A percentile compares a stretch with the other conserved stretches of the same genome.
phyloP scores from a whole-genome alignment of 1,284 basidiomycete species.

The Coniferiporia weirii region DNA sequence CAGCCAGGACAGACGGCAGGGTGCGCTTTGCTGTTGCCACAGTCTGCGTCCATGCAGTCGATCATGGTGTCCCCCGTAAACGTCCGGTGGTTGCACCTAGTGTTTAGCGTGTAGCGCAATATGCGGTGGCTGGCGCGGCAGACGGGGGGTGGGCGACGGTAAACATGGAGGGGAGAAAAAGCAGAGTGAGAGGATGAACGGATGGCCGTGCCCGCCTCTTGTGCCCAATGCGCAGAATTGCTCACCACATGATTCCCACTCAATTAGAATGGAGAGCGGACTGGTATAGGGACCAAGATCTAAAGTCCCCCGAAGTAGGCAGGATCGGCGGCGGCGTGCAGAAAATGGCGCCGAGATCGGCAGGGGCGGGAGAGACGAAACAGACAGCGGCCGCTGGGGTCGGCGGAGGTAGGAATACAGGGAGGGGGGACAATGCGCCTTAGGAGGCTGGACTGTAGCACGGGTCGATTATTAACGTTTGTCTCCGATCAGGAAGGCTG shows the following conservation, averaged over 20 bases:
- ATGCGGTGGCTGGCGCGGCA: constrained; percentile 41
- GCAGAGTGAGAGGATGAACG: constrained; percentile 1
- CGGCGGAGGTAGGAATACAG: constrained; percentile 61
- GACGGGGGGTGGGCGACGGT: not conserved
- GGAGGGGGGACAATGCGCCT: constrained; percentile 19
- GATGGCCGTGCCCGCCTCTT: too few species aligned
- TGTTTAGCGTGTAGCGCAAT: constrained; percentile 47
- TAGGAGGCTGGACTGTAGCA: constrained; percentile 11
- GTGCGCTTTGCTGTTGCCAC: constrained; percentile 46
- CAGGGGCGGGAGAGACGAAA: constrained; percentile 13
- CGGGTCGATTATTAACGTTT: constrained; percentile 5
- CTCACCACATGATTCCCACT: constrained; percentile 13
- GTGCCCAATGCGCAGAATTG: not conserved
- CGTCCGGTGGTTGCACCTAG: constrained; percentile 50
- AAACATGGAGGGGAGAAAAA: too few species aligned
- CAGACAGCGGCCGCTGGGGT: constrained; percentile 31
- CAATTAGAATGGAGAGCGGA: not conserved
- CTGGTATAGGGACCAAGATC: not conserved
- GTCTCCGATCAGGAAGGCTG: constrained; percentile 12
- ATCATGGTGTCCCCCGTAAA: constrained; percentile 44
- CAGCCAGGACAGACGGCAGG: constrained; percentile 43
- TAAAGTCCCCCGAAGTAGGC: not conserved
- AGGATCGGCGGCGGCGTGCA: not conserved
- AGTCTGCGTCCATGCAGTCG: constrained; percentile 47
- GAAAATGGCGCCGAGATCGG: constrained; percentile 7